Evolutionary conservation across 306 rosid genomes (phyloP), one percentile per base, ranked within the genome.

Genomic region (Lathyrus sativus): DNA sequence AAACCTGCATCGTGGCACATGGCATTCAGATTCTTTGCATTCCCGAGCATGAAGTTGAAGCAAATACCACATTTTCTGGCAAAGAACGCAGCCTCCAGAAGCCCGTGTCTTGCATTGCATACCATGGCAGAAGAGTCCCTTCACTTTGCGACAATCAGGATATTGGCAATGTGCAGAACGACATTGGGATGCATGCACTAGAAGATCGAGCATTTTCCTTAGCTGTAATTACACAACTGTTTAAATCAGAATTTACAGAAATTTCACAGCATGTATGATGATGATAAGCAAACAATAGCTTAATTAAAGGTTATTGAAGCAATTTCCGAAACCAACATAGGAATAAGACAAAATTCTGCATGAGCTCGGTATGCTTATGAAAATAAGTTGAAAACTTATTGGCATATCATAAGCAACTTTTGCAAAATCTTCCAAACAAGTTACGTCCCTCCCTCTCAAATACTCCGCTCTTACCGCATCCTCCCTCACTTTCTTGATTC

Each of bases 121-220:
- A 17, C 97, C 99, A 53, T 95, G 97, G 37, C 97, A 97, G 77
- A 95, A 95, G 76, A 90, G 96, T 29, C 97, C 95, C 87, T 90
- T 95, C 76, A 95, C 97, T 82, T 90, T 88, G 31, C 96, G 97
- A 68, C 99, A 95, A 75, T 90, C 84, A n/a, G 97, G 99, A 78
- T 95, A 90, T 63, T 84, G 95, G 75, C 99, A 95, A 45, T 69
- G 95, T 22, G 91, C 80, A n/a, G n/a, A n/a, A n/a, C n/a, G n/a
- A n/a, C n/a, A n/a, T n/a, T n/a, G n/a, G n/a, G n/a, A n/a, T n/a
- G 99, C 99, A 70, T 95, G 99, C 74, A 95, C 96, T 61, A 95
- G 85, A 61, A 90, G 92, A 83, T 95, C 99, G 64, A 95, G 99
- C 97, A 88, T 88, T 89, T 78, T 88, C 74, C 96, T 75, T 35